These are phyloP conservation scores for Pyricularia sp. DNA, from an alignment of 2,329 filamentous ascomycete species.

Conservation along the genomic window DNA sequence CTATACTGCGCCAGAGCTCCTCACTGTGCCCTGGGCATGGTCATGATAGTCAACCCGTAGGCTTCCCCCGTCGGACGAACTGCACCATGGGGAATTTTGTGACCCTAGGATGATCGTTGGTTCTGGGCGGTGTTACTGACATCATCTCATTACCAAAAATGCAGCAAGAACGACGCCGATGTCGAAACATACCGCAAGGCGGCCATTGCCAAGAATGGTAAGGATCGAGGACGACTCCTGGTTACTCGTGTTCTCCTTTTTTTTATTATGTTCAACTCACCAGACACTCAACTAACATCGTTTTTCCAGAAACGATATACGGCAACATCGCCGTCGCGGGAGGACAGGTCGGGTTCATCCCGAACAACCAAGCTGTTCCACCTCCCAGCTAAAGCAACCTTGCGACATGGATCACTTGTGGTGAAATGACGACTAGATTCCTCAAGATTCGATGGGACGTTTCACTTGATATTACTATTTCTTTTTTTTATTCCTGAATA, in stretches of 20 bases:
- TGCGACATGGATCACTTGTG: not conserved
- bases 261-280: not conserved
- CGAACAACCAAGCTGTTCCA: not conserved
- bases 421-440: not conserved
- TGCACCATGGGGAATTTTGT: not conserved
- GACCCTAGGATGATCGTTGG: not conserved
- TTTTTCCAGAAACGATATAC: not conserved
- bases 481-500: not conserved
- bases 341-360: not conserved
- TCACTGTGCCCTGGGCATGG: slow-evolving; percentile 70
- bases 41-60: slow-evolving; percentile 57
- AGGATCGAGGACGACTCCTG: not conserved
- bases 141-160: not conserved
- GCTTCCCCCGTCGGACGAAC: too few relatives aligned
- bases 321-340: not conserved
- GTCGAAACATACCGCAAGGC: not conserved
- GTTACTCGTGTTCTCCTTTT: not conserved
- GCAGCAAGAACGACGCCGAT: not conserved
- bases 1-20: slow-evolving; percentile 65
- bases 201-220: not conserved
- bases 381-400: not conserved
- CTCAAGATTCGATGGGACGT: not conserved
- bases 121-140: not conserved
- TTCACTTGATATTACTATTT: not conserved
- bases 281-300: not conserved